Conservation (phyloP, 2,329 filamentous ascomycete genomes). For the Talaromyces sp. region DNA sequence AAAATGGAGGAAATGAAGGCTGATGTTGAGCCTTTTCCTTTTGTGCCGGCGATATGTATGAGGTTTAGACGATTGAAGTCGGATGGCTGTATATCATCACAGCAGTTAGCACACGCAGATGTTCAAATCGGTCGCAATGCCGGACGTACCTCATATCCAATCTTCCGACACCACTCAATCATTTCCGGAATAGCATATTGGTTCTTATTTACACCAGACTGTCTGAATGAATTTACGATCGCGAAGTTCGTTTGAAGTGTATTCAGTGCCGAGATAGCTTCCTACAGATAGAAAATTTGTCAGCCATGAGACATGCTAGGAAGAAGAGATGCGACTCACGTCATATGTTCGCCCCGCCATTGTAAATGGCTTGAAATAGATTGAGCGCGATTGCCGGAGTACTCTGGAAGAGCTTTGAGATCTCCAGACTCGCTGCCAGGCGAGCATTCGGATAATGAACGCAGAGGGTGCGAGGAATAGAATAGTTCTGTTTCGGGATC, state of each 20-base stretch:
- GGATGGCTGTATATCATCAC: slow-evolving; percentile 47
- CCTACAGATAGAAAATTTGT: slow-evolving; percentile 37
- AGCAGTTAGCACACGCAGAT: not conserved
- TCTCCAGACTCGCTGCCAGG: slow-evolving; percentile 21
- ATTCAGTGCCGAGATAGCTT: slow-evolving; percentile 70
- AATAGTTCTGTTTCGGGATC: not conserved
- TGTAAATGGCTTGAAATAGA: slow-evolving; percentile 29
- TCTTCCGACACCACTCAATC: slow-evolving; percentile 68
- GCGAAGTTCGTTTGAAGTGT: slow-evolving; percentile 75
- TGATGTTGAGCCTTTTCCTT: slow-evolving; percentile 87
- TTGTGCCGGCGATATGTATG: slow-evolving; percentile 88
- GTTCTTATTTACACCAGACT: slow-evolving; percentile 70
- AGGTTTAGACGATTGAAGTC: slow-evolving; percentile 58
- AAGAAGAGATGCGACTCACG: slow-evolving; percentile 25
- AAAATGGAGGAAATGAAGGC: slow-evolving; percentile 79
- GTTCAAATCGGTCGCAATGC: slow-evolving; percentile 5
- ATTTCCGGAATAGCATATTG: slow-evolving; percentile 76
- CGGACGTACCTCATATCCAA: slow-evolving; percentile 66
- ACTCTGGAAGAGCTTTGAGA: slow-evolving; percentile 21
- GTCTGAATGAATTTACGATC: slow-evolving; percentile 70
- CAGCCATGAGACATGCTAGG: slow-evolving; percentile 19
- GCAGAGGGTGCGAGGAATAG: not conserved
- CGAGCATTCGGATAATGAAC: slow-evolving; percentile 2
- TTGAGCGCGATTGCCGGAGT: slow-evolving; percentile 25
- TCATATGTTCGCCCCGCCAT: slow-evolving; percentile 40